Evolutionary conservation across 306 rosid genomes (phyloP).

Genomic region (cucumber (Cucumis sativus)): DNA sequence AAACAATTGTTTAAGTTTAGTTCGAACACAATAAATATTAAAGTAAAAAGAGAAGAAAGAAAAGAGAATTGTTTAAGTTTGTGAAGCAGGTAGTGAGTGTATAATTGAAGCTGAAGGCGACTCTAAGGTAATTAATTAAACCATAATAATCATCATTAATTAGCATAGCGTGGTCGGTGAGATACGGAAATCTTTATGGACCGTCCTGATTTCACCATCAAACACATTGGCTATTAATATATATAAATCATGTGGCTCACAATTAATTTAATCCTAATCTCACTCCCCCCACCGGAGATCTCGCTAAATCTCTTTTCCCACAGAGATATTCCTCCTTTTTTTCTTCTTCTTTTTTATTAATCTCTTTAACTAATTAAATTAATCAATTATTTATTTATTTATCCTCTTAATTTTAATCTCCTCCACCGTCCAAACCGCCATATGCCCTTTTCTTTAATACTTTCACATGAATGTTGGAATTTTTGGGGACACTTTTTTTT

Average conservation of each 20-base stretch:
- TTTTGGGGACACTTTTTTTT: neutral
- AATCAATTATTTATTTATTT: neutral
- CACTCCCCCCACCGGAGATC: neutral
- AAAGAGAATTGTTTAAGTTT: neutral
- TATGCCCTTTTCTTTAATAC: neutral
- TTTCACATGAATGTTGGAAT: constrained; percentile 6
- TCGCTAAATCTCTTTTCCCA: neutral
- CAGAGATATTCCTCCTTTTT: neutral
- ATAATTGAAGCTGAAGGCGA: neutral
- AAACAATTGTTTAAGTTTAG: too few species aligned
- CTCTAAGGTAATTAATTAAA: neutral
- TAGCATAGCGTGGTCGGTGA: constrained; percentile 23
- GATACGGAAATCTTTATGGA: constrained; percentile 46
- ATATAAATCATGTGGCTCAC: neutral
- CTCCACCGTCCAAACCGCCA: constrained; percentile 22
- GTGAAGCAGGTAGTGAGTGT: neutral
- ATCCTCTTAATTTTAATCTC: constrained; percentile 4
- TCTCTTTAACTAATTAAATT: neutral
- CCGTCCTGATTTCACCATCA: constrained; percentile 27
- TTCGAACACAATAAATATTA: too few species aligned
- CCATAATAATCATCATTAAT: neutral
- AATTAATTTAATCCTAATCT: constrained; percentile 4
- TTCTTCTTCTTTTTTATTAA: too few species aligned
- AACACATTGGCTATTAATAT: neutral
- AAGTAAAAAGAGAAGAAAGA: neutral